Conservation (phyloP, 495 filamentous ascomycete genomes). For the Aspergillus funiculosus region DNA sequence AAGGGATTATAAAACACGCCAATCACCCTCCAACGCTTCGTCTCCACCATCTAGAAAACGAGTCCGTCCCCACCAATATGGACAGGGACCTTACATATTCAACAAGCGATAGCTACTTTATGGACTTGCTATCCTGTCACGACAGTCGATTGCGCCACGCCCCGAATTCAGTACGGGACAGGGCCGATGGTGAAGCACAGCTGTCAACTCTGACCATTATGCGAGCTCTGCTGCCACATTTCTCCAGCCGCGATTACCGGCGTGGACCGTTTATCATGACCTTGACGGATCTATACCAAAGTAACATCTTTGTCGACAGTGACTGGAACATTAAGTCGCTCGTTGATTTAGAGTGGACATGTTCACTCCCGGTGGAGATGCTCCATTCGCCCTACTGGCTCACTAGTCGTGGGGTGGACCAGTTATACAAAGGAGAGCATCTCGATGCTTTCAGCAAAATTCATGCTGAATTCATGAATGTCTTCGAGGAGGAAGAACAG, state of each 20-base stretch:
- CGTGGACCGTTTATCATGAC: slow-evolving; percentile 22
- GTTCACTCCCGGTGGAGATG: slow-evolving; percentile 19
- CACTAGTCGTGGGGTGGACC: slow-evolving; percentile 18
- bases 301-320: slow-evolving; percentile 35
- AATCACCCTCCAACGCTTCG: slow-evolving; percentile 29
- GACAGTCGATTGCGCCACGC: slow-evolving; percentile 24
- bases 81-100: slow-evolving; percentile 22
- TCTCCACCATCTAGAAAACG: slow-evolving; percentile 30
- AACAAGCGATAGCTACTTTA: slow-evolving; percentile 21
- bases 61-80: slow-evolving; percentile 27
- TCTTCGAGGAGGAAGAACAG: too few relatives aligned
- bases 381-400: slow-evolving; percentile 8
- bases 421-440: too few relatives aligned
- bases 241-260: slow-evolving; percentile 14
- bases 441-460: too few relatives aligned
- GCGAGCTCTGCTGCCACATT: slow-evolving; percentile 22
- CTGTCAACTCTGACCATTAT: slow-evolving; percentile 26
- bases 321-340: slow-evolving; percentile 21
- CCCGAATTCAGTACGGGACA: slow-evolving; percentile 25
- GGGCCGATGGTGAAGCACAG: slow-evolving; percentile 22
- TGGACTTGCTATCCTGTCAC: slow-evolving; percentile 27
- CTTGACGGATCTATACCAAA: slow-evolving; percentile 24
- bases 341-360: slow-evolving; percentile 26
- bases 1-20: slow-evolving; percentile 20
- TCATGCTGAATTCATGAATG: too few relatives aligned